A percentile compares a stretch with the other conserved stretches of the same genome.
Evolutionary conservation across 2,329 filamentous ascomycete species (phyloP).

Genomic region (Fusarium sterilihyphosum): DNA sequence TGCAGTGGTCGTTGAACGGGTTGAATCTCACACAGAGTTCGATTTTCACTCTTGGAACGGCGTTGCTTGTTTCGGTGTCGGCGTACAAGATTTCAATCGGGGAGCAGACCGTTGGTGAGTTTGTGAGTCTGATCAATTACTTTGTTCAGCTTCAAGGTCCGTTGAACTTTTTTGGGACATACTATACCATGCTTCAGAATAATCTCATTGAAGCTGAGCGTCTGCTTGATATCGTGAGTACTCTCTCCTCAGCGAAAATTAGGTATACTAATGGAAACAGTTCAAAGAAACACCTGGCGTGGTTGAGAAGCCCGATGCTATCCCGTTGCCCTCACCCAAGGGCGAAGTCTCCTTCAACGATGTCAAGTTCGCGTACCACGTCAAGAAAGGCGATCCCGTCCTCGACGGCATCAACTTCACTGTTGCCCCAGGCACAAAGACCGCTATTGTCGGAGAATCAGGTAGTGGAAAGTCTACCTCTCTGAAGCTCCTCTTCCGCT

Average conservation of each 20-base stretch:
- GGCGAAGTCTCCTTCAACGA: constrained; percentile 55
- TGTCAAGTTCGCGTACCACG: constrained; percentile 57
- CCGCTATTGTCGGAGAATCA: constrained; percentile 58
- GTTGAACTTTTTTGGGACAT: constrained; percentile 68
- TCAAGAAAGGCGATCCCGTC: constrained; percentile 48
- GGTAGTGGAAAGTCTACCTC: constrained; percentile 61
- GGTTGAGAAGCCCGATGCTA: constrained; percentile 54
- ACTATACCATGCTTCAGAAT: constrained; percentile 58
- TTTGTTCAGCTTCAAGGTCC: constrained; percentile 70
- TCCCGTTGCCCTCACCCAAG: constrained; percentile 41
- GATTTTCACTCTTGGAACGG: constrained; percentile 69
- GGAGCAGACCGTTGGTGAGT: constrained; percentile 63
- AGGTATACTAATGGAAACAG: constrained; percentile 35
- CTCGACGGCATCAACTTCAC: constrained; percentile 54
- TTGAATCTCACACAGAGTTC: constrained; percentile 71
- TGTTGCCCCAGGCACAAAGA: constrained; percentile 56
- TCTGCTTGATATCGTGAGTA: constrained; percentile 54
- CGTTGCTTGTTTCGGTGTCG: constrained; percentile 69
- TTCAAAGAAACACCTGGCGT: constrained; percentile 57
- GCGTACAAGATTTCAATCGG: constrained; percentile 69
- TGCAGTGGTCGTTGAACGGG: constrained; percentile 47
- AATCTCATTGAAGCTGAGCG: constrained; percentile 58
- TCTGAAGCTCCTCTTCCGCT: constrained; percentile 60
- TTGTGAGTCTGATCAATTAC: constrained; percentile 66
- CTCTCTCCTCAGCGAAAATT: accelerated